phyloP scores from a whole-genome alignment of 331 rosid genomes.

The Malus hybrid region DNA sequence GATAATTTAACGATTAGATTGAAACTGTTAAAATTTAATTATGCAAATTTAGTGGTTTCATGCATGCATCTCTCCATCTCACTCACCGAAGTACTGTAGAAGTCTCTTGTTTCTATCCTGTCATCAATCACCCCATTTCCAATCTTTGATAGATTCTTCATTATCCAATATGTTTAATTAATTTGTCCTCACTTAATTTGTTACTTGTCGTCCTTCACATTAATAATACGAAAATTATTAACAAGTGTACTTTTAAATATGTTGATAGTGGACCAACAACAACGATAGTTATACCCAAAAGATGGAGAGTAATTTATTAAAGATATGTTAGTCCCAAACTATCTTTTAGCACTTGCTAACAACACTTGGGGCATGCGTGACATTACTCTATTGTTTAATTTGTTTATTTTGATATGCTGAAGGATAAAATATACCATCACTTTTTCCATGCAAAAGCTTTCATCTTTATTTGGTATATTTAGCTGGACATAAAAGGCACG shows the following conservation, averaged over 20 bases:
- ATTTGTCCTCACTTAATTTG: background rate
- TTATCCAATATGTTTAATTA: background rate
- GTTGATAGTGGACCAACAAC: conserved; percentile 2
- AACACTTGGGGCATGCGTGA: conserved; percentile 5
- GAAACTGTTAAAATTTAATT: no score
- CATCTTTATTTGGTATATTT: background rate
- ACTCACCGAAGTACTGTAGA: no score
- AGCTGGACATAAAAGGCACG: background rate
- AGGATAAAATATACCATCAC: background rate
- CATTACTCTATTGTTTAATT: conserved; percentile 1
- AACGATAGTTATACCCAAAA: background rate
- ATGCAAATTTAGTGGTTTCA: no score
- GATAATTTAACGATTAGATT: no score
- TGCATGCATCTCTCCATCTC: no score
- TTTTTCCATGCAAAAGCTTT: background rate
- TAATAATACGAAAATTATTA: no score
- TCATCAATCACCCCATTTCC: background rate
- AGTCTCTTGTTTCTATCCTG: no score
- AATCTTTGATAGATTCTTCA: background rate
- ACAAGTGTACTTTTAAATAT: background rate
- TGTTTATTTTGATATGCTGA: background rate
- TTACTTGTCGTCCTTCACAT: background rate
- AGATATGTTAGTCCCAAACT: background rate
- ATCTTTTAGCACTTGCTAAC: conserved; percentile 3
- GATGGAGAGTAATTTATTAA: background rate